Conservation (phyloP, 352 stramenopile genomes). For the Phytophthora pinifolia region DNA sequence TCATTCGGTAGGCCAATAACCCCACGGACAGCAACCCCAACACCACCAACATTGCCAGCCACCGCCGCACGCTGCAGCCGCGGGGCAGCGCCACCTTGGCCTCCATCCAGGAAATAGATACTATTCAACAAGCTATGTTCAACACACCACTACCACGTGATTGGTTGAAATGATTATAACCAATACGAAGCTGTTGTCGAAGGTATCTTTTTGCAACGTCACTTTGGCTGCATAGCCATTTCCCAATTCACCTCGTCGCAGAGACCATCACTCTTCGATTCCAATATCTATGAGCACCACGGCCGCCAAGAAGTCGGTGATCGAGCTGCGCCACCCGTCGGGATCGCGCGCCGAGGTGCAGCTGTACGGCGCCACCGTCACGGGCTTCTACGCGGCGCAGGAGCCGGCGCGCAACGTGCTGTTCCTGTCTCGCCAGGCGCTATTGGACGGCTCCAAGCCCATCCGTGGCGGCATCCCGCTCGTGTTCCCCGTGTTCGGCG, state of each 20-base stretch:
- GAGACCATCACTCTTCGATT: background rate
- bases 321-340: constrained; percentile 64
- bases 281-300: background rate
- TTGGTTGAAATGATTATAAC: too few relatives aligned
- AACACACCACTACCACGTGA: too few relatives aligned
- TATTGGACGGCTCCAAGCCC: constrained; percentile 91
- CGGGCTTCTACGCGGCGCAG: constrained; percentile 73
- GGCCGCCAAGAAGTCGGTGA: constrained; percentile 29
- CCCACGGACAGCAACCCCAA: constrained; percentile 26
- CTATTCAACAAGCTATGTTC: too few relatives aligned
- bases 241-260: too few relatives aligned
- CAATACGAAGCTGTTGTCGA: too few relatives aligned
- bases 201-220: too few relatives aligned
- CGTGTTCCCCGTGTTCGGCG: constrained; percentile 96
- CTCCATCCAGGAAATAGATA: too few relatives aligned
- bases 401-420: constrained; percentile 86
- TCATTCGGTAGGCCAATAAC: constrained; percentile 27
- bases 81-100: background rate
- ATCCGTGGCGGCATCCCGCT: constrained; percentile 96
- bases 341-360: constrained; percentile 79
- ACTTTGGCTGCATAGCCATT: too few relatives aligned
- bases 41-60: constrained; percentile 19
- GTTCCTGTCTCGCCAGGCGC: constrained; percentile 90
- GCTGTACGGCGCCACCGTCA: constrained; percentile 92
- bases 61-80: constrained; percentile 15